Percentiles rank a stretch among this genome's conserved stretches.
phyloP scores from a whole-genome alignment of 768 basidiomycete species.

The Boletales sp. region DNA sequence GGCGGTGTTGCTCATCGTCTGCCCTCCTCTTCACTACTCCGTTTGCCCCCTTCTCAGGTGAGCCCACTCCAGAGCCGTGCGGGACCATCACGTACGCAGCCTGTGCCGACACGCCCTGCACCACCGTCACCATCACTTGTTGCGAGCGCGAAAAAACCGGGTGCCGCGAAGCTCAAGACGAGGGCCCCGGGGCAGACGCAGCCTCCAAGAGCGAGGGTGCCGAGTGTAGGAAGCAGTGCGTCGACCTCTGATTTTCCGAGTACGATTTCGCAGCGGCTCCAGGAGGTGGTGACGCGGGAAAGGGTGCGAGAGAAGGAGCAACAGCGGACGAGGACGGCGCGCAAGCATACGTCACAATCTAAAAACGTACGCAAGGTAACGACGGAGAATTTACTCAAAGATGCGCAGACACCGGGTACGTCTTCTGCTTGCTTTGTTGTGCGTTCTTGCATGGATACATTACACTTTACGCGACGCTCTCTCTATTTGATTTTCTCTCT shows the following conservation, averaged over 20 bases:
- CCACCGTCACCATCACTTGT: background rate
- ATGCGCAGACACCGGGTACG: constrained; percentile 21
- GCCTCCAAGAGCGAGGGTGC: no score
- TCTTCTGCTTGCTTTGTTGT: background rate
- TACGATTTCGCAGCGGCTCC: constrained; percentile 17
- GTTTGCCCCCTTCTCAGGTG: no score
- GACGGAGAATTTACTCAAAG: constrained; percentile 8
- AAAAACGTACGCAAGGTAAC: constrained; percentile 11
- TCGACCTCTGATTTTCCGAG: constrained; percentile 18
- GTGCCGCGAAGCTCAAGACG: background rate
- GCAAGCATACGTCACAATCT: constrained; percentile 8
- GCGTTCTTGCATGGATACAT: no score
- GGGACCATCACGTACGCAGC: constrained; percentile 10
- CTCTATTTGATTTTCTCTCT: background rate
- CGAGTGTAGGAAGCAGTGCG: constrained; percentile 1
- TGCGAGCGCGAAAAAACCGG: background rate
- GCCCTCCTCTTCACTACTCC: no score
- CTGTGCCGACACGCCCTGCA: background rate
- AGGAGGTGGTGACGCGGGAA: background rate
- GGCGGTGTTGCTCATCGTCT: no score
- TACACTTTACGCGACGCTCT: no score
- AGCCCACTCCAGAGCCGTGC: background rate
- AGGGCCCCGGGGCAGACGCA: no score
- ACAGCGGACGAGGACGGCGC: constrained; percentile 2
- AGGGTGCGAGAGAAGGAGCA: background rate